These are phyloP conservation scores for Elsinoe perseae DNA, from an alignment of 2,329 filamentous ascomycete species.

Conservation along the genomic window DNA sequence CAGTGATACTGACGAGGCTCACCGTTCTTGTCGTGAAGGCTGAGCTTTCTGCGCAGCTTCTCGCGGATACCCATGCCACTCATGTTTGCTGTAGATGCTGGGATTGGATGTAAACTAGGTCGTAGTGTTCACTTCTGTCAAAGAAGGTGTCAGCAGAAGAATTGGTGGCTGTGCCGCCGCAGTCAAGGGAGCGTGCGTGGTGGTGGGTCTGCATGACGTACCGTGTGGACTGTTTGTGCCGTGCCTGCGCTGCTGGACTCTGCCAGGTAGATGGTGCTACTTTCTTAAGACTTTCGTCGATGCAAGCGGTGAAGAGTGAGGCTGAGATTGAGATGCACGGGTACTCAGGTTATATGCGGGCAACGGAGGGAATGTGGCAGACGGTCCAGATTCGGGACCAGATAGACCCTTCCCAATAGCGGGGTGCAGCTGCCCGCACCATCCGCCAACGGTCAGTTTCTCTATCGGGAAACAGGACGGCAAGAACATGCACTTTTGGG, in stretches of 20 bases:
- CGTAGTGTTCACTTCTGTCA: neutral
- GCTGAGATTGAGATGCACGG: neutral
- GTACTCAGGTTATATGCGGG: constrained; percentile 9
- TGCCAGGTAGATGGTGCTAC: neutral
- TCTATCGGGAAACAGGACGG: neutral
- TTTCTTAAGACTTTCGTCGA: neutral
- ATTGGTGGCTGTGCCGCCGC: neutral
- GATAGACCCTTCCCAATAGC: constrained; percentile 11
- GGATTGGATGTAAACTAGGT: neutral
- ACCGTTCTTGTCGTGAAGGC: constrained; percentile 33
- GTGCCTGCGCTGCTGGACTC: neutral
- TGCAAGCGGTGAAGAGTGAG: constrained; percentile 1
- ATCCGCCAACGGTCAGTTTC: neutral
- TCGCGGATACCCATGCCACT: constrained; percentile 27
- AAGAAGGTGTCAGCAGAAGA: neutral
- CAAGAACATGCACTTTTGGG: neutral
- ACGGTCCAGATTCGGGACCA: constrained; percentile 8
- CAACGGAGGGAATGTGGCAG: neutral
- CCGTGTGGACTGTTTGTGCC: neutral
- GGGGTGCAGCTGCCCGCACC: constrained; percentile 11
- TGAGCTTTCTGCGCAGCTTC: constrained; percentile 33
- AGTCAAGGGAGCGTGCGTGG: neutral
- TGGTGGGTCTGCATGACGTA: constrained; percentile 13
- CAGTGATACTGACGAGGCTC: constrained; percentile 13
- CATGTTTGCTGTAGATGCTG: constrained; percentile 24